These are phyloP conservation scores for Talaromyces sp. DNA, from an alignment of 2,329 filamentous ascomycete genomes.

Conservation along the genomic window DNA sequence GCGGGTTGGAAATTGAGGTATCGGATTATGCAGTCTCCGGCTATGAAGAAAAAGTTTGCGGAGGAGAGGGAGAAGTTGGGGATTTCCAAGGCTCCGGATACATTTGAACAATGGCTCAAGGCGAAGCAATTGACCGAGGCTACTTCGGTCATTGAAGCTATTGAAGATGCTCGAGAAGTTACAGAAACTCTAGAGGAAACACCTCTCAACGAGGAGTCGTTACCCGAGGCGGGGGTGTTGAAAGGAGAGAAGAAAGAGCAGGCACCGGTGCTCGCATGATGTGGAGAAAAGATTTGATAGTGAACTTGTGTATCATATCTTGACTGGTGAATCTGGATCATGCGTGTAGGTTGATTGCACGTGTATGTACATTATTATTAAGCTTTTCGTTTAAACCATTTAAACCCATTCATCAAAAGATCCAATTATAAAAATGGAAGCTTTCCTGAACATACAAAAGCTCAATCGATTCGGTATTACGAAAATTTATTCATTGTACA, in stretches of 20 bases:
- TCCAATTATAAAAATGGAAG: not conserved
- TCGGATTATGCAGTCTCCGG: constrained; percentile 76
- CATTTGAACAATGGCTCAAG: constrained; percentile 43
- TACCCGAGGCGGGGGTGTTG: not conserved
- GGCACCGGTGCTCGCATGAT: constrained; percentile 7
- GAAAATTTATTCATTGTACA: not conserved
- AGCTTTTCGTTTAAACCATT: not conserved
- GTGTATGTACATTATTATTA: constrained; percentile 7
- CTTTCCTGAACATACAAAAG: not conserved
- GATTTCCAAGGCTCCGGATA: constrained; percentile 49
- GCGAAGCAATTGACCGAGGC: constrained; percentile 39
- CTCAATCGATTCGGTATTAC: not conserved
- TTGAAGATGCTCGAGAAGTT: not conserved
- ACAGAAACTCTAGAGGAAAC: not conserved
- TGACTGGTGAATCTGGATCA: constrained; percentile 7
- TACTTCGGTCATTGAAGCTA: not conserved
- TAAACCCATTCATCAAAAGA: not conserved
- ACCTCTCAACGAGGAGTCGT: not conserved
- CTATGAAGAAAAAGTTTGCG: constrained; percentile 64
- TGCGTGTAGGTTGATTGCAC: constrained; percentile 2
- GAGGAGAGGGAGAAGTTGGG: constrained; percentile 64
- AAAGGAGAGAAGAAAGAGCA: constrained; percentile 1
- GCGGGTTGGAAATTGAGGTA: constrained; percentile 88
- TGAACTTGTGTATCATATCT: constrained; percentile 12
- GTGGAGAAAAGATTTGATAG: not conserved